Evolutionary conservation across 2,329 filamentous ascomycete species (phyloP).

Genomic region (Phyllosticta paracitricarpa): DNA sequence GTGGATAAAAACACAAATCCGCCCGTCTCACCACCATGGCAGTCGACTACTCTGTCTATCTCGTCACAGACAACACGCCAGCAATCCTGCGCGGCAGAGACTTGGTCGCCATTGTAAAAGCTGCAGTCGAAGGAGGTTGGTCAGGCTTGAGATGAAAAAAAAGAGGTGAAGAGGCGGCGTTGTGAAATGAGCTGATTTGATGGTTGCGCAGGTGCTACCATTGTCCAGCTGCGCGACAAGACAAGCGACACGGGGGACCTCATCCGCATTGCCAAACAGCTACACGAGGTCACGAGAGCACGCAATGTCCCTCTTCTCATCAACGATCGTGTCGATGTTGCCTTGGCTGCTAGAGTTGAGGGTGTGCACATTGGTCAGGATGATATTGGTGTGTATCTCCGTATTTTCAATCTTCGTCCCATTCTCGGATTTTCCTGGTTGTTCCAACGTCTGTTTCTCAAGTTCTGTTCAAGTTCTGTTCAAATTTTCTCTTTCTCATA

Average conservation of each 20-base stretch:
- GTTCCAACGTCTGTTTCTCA: no score
- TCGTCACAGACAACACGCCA: slow-evolving; percentile 89
- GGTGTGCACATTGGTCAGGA: slow-evolving; percentile 94
- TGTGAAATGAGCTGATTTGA: background rate
- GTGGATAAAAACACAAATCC: background rate
- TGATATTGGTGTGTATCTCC: slow-evolving; percentile 56
- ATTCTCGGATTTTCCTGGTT: background rate
- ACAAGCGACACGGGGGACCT: slow-evolving; percentile 61
- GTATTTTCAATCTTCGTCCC: background rate
- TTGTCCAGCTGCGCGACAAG: slow-evolving; percentile 91
- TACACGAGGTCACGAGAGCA: slow-evolving; percentile 61
- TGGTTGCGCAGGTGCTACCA: slow-evolving; percentile 49
- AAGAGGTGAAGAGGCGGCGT: background rate
- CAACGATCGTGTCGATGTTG: slow-evolving; percentile 88
- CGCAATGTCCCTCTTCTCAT: slow-evolving; percentile 73
- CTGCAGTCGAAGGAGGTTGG: slow-evolving; percentile 62
- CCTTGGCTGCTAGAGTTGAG: slow-evolving; percentile 73
- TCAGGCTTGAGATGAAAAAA: background rate
- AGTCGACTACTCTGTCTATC: slow-evolving; percentile 72
- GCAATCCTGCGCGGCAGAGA: slow-evolving; percentile 65
- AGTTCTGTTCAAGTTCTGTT: no score
- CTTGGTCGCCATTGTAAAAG: slow-evolving; percentile 63
- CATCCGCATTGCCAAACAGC: slow-evolving; percentile 56
- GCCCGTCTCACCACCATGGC: background rate
- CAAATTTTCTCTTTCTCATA: background rate